Base-by-base conservation (phyloP, 192 early-diverging fungal genomes). In the Coemansia sp. region DNA sequence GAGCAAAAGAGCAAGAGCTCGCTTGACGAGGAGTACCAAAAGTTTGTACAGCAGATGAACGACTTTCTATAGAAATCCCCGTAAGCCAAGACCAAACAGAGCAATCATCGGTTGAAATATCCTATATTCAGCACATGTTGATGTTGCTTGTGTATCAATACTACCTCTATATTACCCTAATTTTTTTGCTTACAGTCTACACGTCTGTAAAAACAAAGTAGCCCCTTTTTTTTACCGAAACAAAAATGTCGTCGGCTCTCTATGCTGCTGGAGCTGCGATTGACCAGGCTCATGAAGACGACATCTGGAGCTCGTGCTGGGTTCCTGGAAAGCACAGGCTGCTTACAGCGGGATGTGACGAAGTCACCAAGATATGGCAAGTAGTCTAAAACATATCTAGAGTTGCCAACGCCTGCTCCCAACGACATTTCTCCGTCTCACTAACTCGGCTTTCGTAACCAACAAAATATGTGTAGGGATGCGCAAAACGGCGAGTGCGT, bases 1-100 rank as follows among this genome's bases (percentile, higher is more conserved):
- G 65, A 15, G 31, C 42, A 46, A 49, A 47, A 40, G 55, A 10
- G 51, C 71, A 43, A 61, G 59, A 36, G 63, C 49, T 75, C 78
- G 46, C 73, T 86, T n/a, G 82, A 82, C 46, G 87, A 92, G 15
- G 87, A 92, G 71, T 90, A 88, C 72, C 84, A 87, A 42, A 86
- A 78, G 57, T 92, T 90, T 75, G 87, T 90, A 83, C 79, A 86
- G 5, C 76, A 86, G 33, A 89, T 90, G 82, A 67, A 68, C 61
- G 73, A 72, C 34, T 31, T 87, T 9, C 33, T 86, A 47, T 80
- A 60, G 44, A 65, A 40, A 5, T 24, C 27, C 52, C 52, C 52
- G 27, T 55, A 55, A 55, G 52, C 52, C 24, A 31, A 31, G 22
- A 13, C 22, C 51, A 12, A 22, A 6, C 20, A 12, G 24, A 22